These are phyloP conservation scores for Pogostemon cablin DNA, from an alignment of 257 asterid species.

Conservation along the genomic window DNA sequence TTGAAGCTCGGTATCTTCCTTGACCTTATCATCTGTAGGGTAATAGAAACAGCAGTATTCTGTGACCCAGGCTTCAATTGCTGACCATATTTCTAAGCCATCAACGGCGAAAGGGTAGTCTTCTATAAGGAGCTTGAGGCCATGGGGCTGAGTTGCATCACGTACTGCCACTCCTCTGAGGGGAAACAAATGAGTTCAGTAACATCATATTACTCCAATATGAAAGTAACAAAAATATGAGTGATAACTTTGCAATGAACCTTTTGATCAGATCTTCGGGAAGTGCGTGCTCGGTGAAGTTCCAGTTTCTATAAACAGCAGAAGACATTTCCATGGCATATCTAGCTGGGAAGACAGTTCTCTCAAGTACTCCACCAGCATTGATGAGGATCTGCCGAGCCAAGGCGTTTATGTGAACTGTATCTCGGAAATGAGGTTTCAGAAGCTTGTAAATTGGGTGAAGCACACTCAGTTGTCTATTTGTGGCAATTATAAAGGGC, in stretches of 20 bases:
- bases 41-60: conserved; percentile 64
- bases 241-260: conserved; percentile 35
- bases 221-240: not conserved
- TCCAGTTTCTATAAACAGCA: conserved; percentile 64
- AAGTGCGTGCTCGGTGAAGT: conserved; percentile 80
- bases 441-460: conserved; percentile 90
- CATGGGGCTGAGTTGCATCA: conserved; percentile 58
- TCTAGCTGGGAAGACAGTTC: conserved; percentile 72
- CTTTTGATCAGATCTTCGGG: conserved; percentile 81
- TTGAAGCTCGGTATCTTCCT: conserved; percentile 63
- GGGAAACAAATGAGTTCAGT: not conserved
- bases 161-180: conserved; percentile 75
- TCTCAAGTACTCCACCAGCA: conserved; percentile 82
- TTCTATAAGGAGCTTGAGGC: conserved; percentile 59
- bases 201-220: not conserved
- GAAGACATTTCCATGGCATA: conserved; percentile 87
- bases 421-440: conserved; percentile 91
- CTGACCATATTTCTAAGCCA: conserved; percentile 78
- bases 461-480: conserved; percentile 72
- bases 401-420: conserved; percentile 80
- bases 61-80: conserved; percentile 66
- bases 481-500: conserved; percentile 82
- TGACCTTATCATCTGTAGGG: conserved; percentile 42
- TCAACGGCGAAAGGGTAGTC: conserved; percentile 87
- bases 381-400: conserved; percentile 85